Conservation (phyloP, 2,329 filamentous ascomycete genomes). For the Alternaria solani region DNA sequence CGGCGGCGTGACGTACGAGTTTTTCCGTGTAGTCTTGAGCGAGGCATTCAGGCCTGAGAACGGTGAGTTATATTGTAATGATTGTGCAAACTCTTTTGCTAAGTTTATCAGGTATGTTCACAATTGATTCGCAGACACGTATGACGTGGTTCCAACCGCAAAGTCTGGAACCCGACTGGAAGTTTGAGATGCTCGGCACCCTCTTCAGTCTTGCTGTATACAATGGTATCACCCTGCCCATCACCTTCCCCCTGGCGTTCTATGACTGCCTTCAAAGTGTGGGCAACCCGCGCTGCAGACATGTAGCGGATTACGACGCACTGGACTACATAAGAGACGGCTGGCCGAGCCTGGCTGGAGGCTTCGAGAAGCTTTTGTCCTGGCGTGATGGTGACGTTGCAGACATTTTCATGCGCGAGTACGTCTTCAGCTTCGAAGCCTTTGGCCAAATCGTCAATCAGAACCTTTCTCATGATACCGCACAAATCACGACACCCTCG, state of each 20-base stretch:
- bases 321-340: conserved; percentile 84
- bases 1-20: conserved; percentile 95
- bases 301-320: conserved; percentile 1
- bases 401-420: conserved; percentile 83
- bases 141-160: conserved; percentile 90
- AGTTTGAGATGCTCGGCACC: conserved; percentile 87
- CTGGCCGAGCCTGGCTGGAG: conserved; percentile 82
- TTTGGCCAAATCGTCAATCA: conserved; percentile 64
- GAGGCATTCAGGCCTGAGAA: conserved; percentile 81
- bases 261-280: conserved; percentile 77
- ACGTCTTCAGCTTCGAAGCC: conserved; percentile 78
- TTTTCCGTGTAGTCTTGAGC: conserved; percentile 84
- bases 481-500: background rate
- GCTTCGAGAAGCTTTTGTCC: conserved; percentile 74
- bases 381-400: conserved; percentile 84
- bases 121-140: conserved; percentile 75
- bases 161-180: conserved; percentile 83
- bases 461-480: conserved; percentile 57
- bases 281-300: conserved; percentile 55
- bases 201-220: conserved; percentile 90
- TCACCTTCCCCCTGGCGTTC: conserved; percentile 85
- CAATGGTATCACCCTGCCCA: conserved; percentile 88
- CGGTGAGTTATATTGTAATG: conserved; percentile 55
- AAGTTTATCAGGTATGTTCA: conserved; percentile 69
- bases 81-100: conserved; percentile 1